Evolutionary conservation across 768 basidiomycete species (phyloP), one percentile per base, ranked within the genome.

Genomic region (Auriscalpium vulgare): DNA sequence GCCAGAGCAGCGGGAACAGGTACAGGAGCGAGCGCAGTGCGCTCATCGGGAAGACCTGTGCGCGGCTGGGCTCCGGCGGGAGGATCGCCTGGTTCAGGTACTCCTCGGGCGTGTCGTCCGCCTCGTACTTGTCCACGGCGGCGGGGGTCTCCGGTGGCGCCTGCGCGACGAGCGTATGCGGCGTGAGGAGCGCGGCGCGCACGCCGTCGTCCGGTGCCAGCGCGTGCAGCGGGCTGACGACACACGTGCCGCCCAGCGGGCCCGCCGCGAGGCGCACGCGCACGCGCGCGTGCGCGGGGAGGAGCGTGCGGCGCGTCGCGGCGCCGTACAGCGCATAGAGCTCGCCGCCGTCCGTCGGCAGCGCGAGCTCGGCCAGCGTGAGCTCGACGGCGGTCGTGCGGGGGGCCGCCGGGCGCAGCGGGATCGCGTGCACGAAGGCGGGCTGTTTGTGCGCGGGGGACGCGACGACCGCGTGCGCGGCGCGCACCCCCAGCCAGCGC

Each of bases 141-240:
- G 38, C 50, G 38, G 54, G 46, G 9, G 47, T 10, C 40, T 46
- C 43, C 36, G 61, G 38, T 34, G 29, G 43, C 38, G 46, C 38
- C 54, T 47, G 52, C 57, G 47, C 37, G 56, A 66, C 58, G 50
- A 62, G 56, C 7, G 45, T 53, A 54, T 71, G 64, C 1, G 70
- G 65, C 16, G 69, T 71, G 35, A 74, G 61, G 9, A 78, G 64
- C 10, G 72, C 69, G 19, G 73, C 56, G 40, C 67, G 65, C 29
- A 65, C 71, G 72, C 40, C 37, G 19, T 56, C 51, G 54, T 53
- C 43, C 47, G 49, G 9, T 44, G 48, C 47, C 40, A 73, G 58
- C 19, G 53, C 47, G 53, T 67, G 60, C 29, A 67, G 63, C 8
- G 71, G 67, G 46, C 65, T 62, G 10, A 72, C 51, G 44, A 69